These are phyloP conservation scores for Mallotus repandus DNA, from an alignment of 441 rosid species.

Conservation along the genomic window DNA sequence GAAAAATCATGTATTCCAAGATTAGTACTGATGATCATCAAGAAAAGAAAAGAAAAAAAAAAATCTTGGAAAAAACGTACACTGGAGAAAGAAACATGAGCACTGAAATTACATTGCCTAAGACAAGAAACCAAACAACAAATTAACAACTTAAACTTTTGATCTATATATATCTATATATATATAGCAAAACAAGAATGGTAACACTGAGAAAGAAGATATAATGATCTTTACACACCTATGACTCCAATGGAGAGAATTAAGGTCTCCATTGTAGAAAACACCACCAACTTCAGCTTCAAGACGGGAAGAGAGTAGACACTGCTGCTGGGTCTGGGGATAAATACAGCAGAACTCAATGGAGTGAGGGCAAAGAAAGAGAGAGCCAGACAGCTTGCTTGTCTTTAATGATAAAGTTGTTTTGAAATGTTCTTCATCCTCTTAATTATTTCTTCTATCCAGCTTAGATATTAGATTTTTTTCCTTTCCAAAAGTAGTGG, in stretches of 20 bases:
- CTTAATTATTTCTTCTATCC: no score
- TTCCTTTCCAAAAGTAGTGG: neutral
- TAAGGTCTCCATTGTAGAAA: slow-evolving; percentile 35
- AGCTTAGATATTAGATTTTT: no score
- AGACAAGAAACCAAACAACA: slow-evolving; percentile 12
- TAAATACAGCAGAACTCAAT: neutral
- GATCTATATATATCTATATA: neutral
- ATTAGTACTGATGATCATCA: no score
- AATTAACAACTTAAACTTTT: neutral
- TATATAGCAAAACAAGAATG: neutral
- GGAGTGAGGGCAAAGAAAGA: neutral
- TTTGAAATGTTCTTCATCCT: neutral
- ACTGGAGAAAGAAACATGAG: slow-evolving; percentile 75
- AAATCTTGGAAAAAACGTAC: slow-evolving; percentile 35
- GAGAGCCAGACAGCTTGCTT: no score
- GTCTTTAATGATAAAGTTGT: neutral
- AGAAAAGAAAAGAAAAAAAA: neutral
- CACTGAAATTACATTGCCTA: slow-evolving; percentile 73
- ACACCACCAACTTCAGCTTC: neutral
- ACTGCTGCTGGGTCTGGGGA: no score
- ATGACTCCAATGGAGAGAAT: slow-evolving; percentile 50
- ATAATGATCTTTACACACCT: slow-evolving; percentile 29
- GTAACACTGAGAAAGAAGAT: neutral
- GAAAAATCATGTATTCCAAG: neutral
- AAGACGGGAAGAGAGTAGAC: neutral